Percentiles rank a stretch among this genome's conserved stretches.
Conservation (phyloP, 805 yeast species). For the Cyberlindnera suaveolens region DNA sequence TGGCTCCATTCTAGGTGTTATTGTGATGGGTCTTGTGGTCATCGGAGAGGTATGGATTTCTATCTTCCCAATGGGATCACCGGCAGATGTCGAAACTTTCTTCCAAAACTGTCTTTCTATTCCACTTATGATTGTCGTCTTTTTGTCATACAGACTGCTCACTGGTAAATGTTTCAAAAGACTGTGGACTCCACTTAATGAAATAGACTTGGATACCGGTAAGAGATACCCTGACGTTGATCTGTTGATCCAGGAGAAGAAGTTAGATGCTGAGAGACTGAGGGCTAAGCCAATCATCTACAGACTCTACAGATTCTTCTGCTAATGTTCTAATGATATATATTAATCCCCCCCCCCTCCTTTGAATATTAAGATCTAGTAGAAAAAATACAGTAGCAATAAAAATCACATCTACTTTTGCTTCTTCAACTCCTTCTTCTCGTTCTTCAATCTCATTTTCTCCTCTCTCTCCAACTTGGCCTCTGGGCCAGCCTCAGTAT, state of each 20-base stretch:
- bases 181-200: conserved; percentile 35
- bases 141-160: conserved; percentile 24
- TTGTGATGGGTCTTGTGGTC: conserved; percentile 52
- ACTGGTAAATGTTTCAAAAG: conserved; percentile 32
- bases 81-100: conserved; percentile 28
- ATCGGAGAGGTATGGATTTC: conserved; percentile 81
- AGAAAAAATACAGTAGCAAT: background rate
- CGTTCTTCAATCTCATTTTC: conserved; percentile 37
- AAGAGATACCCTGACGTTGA: conserved; percentile 59
- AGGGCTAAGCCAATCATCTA: conserved; percentile 38
- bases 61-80: conserved; percentile 50
- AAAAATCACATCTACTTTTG: background rate
- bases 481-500: conserved; percentile 83
- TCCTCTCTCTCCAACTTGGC: conserved; percentile 72
- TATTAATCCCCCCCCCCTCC: background rate
- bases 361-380: background rate
- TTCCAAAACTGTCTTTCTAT: conserved; percentile 38
- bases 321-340: conserved; percentile 22
- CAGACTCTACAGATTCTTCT: conserved; percentile 49
- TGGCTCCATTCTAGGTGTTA: conserved; percentile 60
- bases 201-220: conserved; percentile 59
- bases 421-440: conserved; percentile 11
- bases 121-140: conserved; percentile 30
- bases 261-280: conserved; percentile 46
- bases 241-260: conserved; percentile 45